Evolutionary conservation across 2,329 filamentous ascomycete species (phyloP).

Genomic region (Aspergillus ochraceus): DNA sequence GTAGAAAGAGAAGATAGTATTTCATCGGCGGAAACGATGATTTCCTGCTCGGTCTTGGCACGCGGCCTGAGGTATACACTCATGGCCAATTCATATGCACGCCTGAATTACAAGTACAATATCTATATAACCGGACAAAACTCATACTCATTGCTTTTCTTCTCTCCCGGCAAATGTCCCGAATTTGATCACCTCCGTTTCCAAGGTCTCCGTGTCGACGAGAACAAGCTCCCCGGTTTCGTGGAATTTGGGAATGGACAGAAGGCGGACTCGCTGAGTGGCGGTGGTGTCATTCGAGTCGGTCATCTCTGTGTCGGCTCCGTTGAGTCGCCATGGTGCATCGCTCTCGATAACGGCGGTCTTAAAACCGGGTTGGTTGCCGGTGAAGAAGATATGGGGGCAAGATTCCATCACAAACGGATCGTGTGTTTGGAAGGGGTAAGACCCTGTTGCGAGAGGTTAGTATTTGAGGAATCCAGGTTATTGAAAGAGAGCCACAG

Average conservation of each 20-base stretch:
- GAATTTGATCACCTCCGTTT: conserved; percentile 69
- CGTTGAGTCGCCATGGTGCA: conserved; percentile 31
- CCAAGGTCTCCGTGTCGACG: conserved; percentile 81
- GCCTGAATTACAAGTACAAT: conserved; percentile 10
- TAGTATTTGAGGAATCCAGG: conserved; percentile 4
- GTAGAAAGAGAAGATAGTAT: neutral
- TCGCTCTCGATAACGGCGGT: conserved; percentile 65
- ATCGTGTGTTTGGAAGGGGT: conserved; percentile 92
- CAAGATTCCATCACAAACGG: conserved; percentile 83
- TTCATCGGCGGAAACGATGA: neutral
- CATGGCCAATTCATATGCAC: neutral
- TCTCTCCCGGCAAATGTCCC: conserved; percentile 41
- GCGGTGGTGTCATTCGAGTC: conserved; percentile 48
- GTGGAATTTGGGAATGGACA: conserved; percentile 81
- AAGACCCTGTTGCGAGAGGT: conserved; percentile 65
- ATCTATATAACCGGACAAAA: conserved; percentile 2
- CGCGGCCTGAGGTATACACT: neutral
- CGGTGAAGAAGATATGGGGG: conserved; percentile 88
- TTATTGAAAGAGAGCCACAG: neutral
- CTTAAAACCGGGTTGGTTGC: conserved; percentile 77
- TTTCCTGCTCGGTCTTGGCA: conserved; percentile 19
- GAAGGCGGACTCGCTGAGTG: conserved; percentile 70
- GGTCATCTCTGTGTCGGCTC: conserved; percentile 34
- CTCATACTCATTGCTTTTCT: conserved; percentile 30
- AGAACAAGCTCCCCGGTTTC: conserved; percentile 77